Evolutionary conservation across 345 rosid genomes (phyloP), one percentile per base, ranked within the genome.

Genomic region (Boechera stricta): DNA sequence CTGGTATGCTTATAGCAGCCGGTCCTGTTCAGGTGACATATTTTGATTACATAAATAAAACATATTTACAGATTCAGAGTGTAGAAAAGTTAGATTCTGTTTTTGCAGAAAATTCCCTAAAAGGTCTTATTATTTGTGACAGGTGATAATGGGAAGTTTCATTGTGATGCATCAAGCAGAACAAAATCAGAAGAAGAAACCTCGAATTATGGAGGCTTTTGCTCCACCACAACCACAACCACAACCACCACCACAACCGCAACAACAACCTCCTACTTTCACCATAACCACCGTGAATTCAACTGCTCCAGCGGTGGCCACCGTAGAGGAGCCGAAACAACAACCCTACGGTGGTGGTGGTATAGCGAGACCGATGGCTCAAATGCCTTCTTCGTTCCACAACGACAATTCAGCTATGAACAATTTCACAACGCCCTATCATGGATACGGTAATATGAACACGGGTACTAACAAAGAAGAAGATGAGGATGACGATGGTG

Each of bases 111-210:
- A 32, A 16, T 16, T 12, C 1, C 0, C 26, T 74, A 52, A 44
- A 52, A 36, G 0, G 10, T 45, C 15, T 33, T 24, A 1, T 10
- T 10, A 64, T n/a, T 10, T 77, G 38, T 52, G 71, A 54, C 89
- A 93, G 97, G 94, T 93, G 74, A 81, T 91, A 18, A 87, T 91
- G 69, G 97, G 92, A 63, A 93, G 97, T 71, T 93, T 93, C 77
- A 81, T 90, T 45, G 89, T 85, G 18, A 92, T 92, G 80, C 90
- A 91, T 67, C 94, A 86, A 83, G 90, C 69, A 79, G 89, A 86
- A 57, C 92, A 84, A 39, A 88, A 82, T 61, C 90, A 87, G 49
- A 90, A 85, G 74, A 91, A 86, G 82, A 78, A 78, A 52, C 78
- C 81, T 73, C 88, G 83, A 77, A 62, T 77, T 68, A 82, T 74